Base-by-base conservation (phyloP, 2,329 filamentous ascomycete genomes). In the Lasiodiplodia theobromae region DNA sequence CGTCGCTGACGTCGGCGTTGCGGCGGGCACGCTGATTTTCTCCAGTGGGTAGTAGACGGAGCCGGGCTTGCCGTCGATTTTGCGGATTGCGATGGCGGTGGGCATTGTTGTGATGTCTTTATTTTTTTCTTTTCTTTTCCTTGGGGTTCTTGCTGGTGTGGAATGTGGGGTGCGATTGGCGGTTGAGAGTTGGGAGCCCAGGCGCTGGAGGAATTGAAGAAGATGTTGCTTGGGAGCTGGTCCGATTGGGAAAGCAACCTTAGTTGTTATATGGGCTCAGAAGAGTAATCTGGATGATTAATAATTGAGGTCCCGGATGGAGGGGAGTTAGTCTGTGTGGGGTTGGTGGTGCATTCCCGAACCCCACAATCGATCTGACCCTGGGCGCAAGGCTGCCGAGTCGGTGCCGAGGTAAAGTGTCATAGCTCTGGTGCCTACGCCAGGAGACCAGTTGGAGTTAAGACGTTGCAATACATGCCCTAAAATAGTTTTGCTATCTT, bases 31-130 rank as follows among this genome's bases (percentile, higher is more conserved):
- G 4, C 72, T 74, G 56, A 78, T 77, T 44, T 76, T 77, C 38
- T 79, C 77, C 11, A 85, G 79, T 1, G 92, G 91, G 75, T 94
- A 94, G 82, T 95, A 97, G 71, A 97, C 94, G 80, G 94, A 84
- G 69, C 94, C 94, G 10, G 94, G 94, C 82, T 94, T 95, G 73
- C 92, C 92, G 72, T 93, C 91, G 64, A 91, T 83, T 72, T 92
- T 86, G 74, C 89, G 85, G 71, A 94, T 84, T 31, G 86, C 86
- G 67, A 93, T 86, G 69, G 86, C 85, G 70, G 82, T 82, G 57
- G 84, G 84, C 83, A 85, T 86, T 38, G 57, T 71, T 72, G 16
- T 12, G 52, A 28, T n/a, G 64, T 4, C 23, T 11, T 12, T 44
- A 38, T 31, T 52, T 34, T 21, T 7, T 14, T n/a, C 8, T 66